Evolutionary conservation across 2,329 filamentous ascomycete species (phyloP).

Genomic region (Sarocladium kiliense): DNA sequence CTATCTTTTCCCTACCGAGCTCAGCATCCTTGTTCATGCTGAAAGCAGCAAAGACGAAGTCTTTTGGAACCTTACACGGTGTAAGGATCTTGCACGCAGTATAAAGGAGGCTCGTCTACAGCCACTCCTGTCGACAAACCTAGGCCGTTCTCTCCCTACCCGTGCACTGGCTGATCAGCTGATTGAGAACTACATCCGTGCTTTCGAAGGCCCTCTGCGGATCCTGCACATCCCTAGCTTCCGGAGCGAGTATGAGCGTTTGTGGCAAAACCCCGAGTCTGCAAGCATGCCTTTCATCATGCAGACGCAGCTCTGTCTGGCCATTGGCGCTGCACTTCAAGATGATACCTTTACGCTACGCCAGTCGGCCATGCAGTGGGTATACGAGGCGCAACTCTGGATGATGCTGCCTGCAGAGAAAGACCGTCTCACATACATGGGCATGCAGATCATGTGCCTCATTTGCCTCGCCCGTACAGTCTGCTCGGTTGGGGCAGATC

Average conservation of each 20-base stretch:
- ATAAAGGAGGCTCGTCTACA: constrained; percentile 36
- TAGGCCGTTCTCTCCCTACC: constrained; percentile 34
- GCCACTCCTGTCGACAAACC: constrained; percentile 27
- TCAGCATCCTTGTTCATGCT: constrained; percentile 20
- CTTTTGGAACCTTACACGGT: constrained; percentile 27
- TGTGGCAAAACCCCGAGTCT: constrained; percentile 38
- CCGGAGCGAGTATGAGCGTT: constrained; percentile 44
- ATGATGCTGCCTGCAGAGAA: constrained; percentile 42
- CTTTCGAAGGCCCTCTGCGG: constrained; percentile 51
- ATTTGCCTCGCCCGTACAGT: constrained; percentile 43
- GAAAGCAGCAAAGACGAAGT: constrained; percentile 24
- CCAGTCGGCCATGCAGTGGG: constrained; percentile 40
- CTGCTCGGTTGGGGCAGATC: constrained; percentile 41
- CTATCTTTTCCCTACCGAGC: constrained; percentile 27
- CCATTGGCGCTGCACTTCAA: constrained; percentile 42
- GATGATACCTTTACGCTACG: constrained; percentile 40
- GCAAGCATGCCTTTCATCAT: constrained; percentile 41
- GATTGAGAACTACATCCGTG: constrained; percentile 48
- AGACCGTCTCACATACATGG: constrained; percentile 39
- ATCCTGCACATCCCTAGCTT: constrained; percentile 56
- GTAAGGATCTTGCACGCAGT: constrained; percentile 34
- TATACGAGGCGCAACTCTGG: constrained; percentile 48
- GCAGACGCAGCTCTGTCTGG: constrained; percentile 49
- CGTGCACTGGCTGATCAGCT: constrained; percentile 42
- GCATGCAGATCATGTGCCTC: constrained; percentile 48